A percentile compares a stretch with the other conserved stretches of the same genome.
Evolutionary conservation across 2,329 filamentous ascomycete species (phyloP).

Genomic region (Phialophora expanda): DNA sequence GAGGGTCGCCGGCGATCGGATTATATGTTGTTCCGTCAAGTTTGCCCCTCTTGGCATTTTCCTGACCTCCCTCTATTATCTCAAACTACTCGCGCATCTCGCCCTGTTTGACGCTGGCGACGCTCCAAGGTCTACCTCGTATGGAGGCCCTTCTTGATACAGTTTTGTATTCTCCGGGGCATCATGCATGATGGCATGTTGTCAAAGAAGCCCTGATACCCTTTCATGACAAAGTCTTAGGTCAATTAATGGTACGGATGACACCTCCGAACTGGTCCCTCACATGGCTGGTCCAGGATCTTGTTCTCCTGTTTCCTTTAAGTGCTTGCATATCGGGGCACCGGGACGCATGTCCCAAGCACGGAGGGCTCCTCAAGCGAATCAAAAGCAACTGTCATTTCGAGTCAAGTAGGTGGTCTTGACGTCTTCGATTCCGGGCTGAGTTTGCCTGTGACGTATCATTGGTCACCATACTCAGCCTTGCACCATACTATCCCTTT

Average conservation of each 20-base stretch:
- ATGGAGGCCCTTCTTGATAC: not conserved
- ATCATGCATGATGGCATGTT: not conserved
- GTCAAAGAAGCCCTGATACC: not conserved
- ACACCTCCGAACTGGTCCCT: constrained; percentile 17
- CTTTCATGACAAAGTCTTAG: not conserved
- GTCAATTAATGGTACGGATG: constrained; percentile 16
- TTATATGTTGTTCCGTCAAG: not conserved
- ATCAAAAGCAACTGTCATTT: not conserved
- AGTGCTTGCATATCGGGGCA: constrained; percentile 15
- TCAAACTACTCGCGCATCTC: not conserved
- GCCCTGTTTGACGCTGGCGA: no score
- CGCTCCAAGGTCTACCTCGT: not conserved
- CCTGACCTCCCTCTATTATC: not conserved
- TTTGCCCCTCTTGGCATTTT: not conserved
- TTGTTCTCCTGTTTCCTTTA: constrained; percentile 4
- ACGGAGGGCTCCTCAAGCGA: not conserved
- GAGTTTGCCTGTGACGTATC: not conserved
- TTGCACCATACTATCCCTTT: constrained; percentile 8
- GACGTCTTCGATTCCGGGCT: constrained; percentile 26
- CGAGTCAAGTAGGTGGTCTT: constrained; percentile 9
- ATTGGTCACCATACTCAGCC: constrained; percentile 16
- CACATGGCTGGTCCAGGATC: constrained; percentile 3
- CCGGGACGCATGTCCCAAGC: constrained; percentile 17
- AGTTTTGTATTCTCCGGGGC: not conserved
- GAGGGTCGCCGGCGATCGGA: not conserved